Conservation (phyloP, 2,329 filamentous ascomycete genomes). For the Aureobasidium sp. region DNA sequence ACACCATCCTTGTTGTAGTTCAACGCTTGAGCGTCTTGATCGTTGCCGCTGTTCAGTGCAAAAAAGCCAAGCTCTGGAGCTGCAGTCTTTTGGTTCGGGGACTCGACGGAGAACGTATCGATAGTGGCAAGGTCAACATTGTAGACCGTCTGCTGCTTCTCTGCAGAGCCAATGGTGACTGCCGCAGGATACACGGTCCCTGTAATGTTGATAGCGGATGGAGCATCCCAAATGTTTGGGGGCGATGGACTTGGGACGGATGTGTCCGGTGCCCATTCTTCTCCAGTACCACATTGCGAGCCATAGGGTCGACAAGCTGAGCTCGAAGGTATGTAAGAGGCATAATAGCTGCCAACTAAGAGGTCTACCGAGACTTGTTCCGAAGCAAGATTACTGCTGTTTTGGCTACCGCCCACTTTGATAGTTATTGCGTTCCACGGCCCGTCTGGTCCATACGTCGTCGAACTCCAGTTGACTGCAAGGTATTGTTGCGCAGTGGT, state of each 20-base stretch:
- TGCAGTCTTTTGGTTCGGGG: background rate
- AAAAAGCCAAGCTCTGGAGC: conserved; percentile 13
- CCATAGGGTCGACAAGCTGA: background rate
- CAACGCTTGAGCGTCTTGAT: background rate
- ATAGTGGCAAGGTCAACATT: background rate
- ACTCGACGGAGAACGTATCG: background rate
- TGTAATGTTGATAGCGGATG: background rate
- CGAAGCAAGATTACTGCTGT: background rate
- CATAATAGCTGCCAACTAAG: background rate
- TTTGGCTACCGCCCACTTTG: background rate
- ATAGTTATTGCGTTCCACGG: conserved; percentile 4
- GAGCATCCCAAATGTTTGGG: background rate
- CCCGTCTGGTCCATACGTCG: background rate
- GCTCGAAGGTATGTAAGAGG: background rate
- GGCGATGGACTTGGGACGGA: background rate
- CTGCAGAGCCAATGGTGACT: background rate
- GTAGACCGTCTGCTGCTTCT: background rate
- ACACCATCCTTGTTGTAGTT: background rate
- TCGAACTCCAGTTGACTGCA: background rate
- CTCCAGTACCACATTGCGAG: background rate
- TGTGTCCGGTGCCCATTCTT: background rate
- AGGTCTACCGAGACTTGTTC: background rate
- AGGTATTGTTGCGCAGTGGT: background rate
- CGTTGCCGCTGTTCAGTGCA: background rate
- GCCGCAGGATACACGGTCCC: background rate